Base-by-base conservation (phyloP, 768 basidiomycete species). In the Baorangia bicolor region DNA sequence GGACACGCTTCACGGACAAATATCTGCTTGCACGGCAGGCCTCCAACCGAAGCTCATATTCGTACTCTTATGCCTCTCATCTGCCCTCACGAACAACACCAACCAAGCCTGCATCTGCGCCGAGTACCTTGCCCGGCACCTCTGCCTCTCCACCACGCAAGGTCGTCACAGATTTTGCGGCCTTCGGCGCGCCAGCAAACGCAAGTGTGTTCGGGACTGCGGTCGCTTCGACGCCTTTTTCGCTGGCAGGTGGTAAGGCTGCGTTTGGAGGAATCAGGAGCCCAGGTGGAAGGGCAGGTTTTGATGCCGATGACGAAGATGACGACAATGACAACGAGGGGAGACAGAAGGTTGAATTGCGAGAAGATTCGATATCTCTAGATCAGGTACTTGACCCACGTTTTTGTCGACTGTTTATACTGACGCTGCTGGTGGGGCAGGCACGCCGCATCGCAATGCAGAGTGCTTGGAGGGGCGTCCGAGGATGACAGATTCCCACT, bases 1-100 rank as follows among this genome's bases (percentile, higher is more conserved):
- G 92, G n/a, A 92, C 93, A 39, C 89, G 96, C 4, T 96, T 98
- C 77, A 98, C 96, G 20, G 95, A 98, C 62, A 95, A 96, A 71
- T 98, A 98, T 71, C 81, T 95, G 27, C 83, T 86, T 62, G 85
- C 88, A 31, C 81, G 89, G 45, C 81, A 86, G 64, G 68, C 81
- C 21, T 71, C 82, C 53, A 74, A 78, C 33, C 81, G 88, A 38
- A 76, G 74, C 56, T 64, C 74, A 2, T 81, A 81, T 60, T 76
- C 81, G 18, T 85, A 83, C 57, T 79, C 81, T 31, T 81, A 84
- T 53, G 69, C 78, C 8, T 81, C 79, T 30, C 77, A 78, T 59
- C 74, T 74, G 47, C 78, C 74, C 47, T 73, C 74, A 53, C 77
- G 75, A 60, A 71, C 70, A 21, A 75, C 78, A 5, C 68, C 77